phyloP scores from a whole-genome alignment of 1,139 yeast species.

The Taphrina wiesneri region DNA sequence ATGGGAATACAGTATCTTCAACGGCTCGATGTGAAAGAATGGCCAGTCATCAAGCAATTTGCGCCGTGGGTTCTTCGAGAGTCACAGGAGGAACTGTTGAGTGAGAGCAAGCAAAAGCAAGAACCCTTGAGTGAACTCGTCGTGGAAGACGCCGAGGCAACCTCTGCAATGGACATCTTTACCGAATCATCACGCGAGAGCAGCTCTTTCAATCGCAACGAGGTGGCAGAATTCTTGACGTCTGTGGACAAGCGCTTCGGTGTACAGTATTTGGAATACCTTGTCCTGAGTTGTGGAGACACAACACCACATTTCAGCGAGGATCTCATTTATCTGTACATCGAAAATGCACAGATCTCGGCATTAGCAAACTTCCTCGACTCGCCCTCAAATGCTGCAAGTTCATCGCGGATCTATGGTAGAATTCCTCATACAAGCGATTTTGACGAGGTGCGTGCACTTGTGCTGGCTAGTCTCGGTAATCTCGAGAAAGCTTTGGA shows the following conservation, averaged over 20 bases:
- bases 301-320: slow-evolving; percentile 55
- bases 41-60: slow-evolving; percentile 62
- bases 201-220: slow-evolving; percentile 57
- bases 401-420: slow-evolving; percentile 45
- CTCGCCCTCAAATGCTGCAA: slow-evolving; percentile 43
- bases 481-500: slow-evolving; percentile 67
- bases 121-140: not conserved
- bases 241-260: slow-evolving; percentile 48
- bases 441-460: slow-evolving; percentile 54
- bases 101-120: slow-evolving; percentile 49
- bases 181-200: slow-evolving; percentile 67
- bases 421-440: slow-evolving; percentile 42
- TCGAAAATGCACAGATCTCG: slow-evolving; percentile 45
- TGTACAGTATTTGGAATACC: slow-evolving; percentile 62
- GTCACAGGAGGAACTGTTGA: not conserved
- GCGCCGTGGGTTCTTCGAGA: slow-evolving; percentile 50
- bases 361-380: slow-evolving; percentile 42
- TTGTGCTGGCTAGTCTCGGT: slow-evolving; percentile 60
- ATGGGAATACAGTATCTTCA: slow-evolving; percentile 63
- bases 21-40: slow-evolving; percentile 55
- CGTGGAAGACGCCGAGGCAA: not conserved
- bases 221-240: slow-evolving; percentile 55
- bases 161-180: slow-evolving; percentile 57
- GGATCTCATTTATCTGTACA: slow-evolving; percentile 58
- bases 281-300: slow-evolving; percentile 52